These are phyloP conservation scores for Ogataea minuta DNA, from an alignment of 805 yeast species.

Conservation along the genomic window DNA sequence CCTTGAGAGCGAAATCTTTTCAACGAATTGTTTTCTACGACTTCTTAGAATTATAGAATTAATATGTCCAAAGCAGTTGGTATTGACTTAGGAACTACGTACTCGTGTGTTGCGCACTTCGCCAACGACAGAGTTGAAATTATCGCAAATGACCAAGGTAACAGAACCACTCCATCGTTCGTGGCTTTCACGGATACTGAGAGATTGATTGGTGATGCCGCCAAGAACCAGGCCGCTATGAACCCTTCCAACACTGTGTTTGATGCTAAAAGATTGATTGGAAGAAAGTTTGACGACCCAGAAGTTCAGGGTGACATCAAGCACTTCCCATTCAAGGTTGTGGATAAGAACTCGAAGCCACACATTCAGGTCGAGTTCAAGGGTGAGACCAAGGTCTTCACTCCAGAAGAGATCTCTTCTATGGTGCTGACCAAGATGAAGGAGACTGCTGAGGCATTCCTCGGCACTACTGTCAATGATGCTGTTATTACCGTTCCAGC, in stretches of 20 bases:
- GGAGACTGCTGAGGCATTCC: constrained; percentile 75
- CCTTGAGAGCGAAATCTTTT: constrained; percentile 7
- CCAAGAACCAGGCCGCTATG: constrained; percentile 80
- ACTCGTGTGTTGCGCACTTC: constrained; percentile 95
- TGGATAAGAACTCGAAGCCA: constrained; percentile 65
- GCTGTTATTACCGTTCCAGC: constrained; percentile 82
- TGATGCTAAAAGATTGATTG: constrained; percentile 82
- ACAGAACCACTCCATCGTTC: constrained; percentile 81
- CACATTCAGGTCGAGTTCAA: constrained; percentile 66
- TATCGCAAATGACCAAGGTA: constrained; percentile 86
- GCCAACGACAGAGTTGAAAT: constrained; percentile 90
- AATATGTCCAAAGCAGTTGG: constrained; percentile 57
- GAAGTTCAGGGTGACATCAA: constrained; percentile 86
- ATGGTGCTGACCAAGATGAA: constrained; percentile 82
- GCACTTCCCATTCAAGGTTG: constrained; percentile 82
- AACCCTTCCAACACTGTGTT: constrained; percentile 75
- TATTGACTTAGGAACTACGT: constrained; percentile 84
- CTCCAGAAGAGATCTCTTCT: constrained; percentile 74
- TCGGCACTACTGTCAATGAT: constrained; percentile 67
- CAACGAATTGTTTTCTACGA: constrained; percentile 12
- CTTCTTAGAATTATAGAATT: constrained; percentile 12
- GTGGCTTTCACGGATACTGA: constrained; percentile 77
- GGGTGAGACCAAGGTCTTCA: constrained; percentile 66
- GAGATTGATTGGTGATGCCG: constrained; percentile 81
- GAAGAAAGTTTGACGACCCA: constrained; percentile 73